A percentile compares a stretch with the other conserved stretches of the same genome.
These are phyloP conservation scores for Halophytophthora polymorphica DNA, from an alignment of 352 stramenopile genomes.

Conservation along the genomic window DNA sequence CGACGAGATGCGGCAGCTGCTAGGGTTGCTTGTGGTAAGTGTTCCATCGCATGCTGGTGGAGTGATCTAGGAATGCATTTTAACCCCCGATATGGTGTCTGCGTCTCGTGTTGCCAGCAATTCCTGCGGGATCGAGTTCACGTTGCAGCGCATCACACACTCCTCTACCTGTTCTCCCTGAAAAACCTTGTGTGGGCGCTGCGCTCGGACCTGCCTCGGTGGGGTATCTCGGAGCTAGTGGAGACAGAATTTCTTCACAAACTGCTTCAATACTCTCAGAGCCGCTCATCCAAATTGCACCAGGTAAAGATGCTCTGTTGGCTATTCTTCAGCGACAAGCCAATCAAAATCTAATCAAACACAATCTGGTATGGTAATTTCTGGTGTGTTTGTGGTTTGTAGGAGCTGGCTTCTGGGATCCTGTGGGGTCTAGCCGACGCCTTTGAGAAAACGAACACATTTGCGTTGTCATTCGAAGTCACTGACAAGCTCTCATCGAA, in stretches of 20 bases:
- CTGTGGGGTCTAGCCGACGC: conserved; percentile 20
- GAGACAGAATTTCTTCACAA: conserved; percentile 17
- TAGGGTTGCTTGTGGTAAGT: conserved; percentile 15
- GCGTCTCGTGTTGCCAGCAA: conserved; percentile 3
- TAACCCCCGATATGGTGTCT: not conserved
- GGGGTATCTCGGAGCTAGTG: conserved; percentile 12
- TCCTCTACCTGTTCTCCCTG: conserved; percentile 15
- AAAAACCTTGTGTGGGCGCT: conserved; percentile 21
- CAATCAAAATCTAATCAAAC: no score
- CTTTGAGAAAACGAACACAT: conserved; percentile 16
- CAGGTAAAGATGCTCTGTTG: no score
- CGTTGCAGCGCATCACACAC: conserved; percentile 4
- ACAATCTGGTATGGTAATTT: not conserved
- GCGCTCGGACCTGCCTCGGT: conserved; percentile 9
- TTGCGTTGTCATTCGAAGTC: conserved; percentile 19
- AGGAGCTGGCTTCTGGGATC: conserved; percentile 18
- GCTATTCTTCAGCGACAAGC: no score
- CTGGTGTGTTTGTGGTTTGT: not conserved
- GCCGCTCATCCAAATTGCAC: conserved; percentile 3
- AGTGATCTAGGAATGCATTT: not conserved
- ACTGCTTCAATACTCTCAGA: conserved; percentile 10
- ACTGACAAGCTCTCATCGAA: conserved; percentile 9
- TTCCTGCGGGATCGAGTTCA: conserved; percentile 17
- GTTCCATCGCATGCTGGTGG: no score
- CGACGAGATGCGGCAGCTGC: conserved; percentile 16